These are phyloP conservation scores for Brassica incana DNA, from an alignment of 345 rosid species.

Conservation along the genomic window DNA sequence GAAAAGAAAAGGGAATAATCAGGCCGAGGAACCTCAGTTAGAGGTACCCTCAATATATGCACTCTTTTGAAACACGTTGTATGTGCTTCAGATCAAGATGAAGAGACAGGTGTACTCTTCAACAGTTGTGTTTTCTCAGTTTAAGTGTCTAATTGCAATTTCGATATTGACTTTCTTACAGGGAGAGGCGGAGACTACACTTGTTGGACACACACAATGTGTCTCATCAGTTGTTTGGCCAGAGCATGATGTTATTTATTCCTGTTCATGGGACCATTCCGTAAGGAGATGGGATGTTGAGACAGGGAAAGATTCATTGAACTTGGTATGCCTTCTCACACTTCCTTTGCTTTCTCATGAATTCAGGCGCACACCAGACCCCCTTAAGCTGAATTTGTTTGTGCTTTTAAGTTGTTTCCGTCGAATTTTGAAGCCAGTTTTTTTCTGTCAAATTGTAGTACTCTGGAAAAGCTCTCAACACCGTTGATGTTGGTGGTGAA, in stretches of 20 bases:
- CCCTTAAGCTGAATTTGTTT: not conserved
- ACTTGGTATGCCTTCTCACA: slow-evolving; percentile 54
- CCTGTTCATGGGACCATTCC: slow-evolving; percentile 96
- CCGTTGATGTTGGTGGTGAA: slow-evolving; percentile 91
- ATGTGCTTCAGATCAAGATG: not conserved
- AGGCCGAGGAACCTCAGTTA: slow-evolving; percentile 56
- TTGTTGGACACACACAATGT: slow-evolving; percentile 90
- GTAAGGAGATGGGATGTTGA: slow-evolving; percentile 85
- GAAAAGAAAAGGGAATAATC: slow-evolving; percentile 79
- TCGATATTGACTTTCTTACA: slow-evolving; percentile 25
- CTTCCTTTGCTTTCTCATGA: slow-evolving; percentile 7
- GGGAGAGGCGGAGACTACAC: slow-evolving; percentile 79
- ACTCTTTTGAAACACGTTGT: not conserved
- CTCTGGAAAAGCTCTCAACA: slow-evolving; percentile 79
- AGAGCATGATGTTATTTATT: slow-evolving; percentile 61
- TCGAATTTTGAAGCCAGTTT: not conserved
- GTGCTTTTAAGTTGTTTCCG: not conserved
- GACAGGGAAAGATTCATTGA: slow-evolving; percentile 72
- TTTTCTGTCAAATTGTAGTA: slow-evolving; percentile 47
- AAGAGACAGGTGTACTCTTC: not conserved
- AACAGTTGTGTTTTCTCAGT: not conserved
- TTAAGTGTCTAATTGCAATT: slow-evolving; percentile 1
- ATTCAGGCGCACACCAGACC: not conserved
- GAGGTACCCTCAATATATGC: slow-evolving; percentile 55
- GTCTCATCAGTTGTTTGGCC: slow-evolving; percentile 92